Conservation (phyloP, 2,329 filamentous ascomycete genomes). For the Stylonectria norvegica region DNA sequence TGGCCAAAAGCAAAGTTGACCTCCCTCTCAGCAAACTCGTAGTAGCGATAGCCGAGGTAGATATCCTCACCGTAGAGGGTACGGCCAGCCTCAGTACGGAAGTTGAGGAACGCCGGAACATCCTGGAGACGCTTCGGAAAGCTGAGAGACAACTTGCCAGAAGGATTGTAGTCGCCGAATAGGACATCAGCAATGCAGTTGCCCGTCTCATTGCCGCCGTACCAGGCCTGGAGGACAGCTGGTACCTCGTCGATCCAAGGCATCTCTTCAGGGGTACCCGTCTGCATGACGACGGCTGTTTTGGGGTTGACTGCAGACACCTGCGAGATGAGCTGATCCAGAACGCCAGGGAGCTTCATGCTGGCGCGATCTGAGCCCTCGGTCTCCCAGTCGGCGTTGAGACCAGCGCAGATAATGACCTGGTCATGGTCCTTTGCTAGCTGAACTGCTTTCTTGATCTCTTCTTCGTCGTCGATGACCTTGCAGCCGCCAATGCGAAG, state of each 20-base stretch:
- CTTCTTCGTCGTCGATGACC: constrained; percentile 53
- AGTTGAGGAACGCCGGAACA: constrained; percentile 75
- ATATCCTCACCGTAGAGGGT: constrained; percentile 77
- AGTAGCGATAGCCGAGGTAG: constrained; percentile 78
- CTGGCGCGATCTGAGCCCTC: constrained; percentile 76
- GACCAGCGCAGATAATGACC: constrained; percentile 72
- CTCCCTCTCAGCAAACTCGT: constrained; percentile 64
- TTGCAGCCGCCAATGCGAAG: constrained; percentile 61
- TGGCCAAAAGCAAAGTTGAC: constrained; percentile 77
- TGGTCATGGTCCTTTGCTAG: constrained; percentile 69
- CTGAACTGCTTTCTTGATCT: constrained; percentile 63
- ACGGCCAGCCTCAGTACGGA: constrained; percentile 64
- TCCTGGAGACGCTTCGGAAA: constrained; percentile 68
- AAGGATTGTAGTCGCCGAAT: constrained; percentile 70
- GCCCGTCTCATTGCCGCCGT: constrained; percentile 81
- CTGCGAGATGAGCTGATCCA: constrained; percentile 65
- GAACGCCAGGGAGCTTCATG: constrained; percentile 70
- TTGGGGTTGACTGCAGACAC: constrained; percentile 65
- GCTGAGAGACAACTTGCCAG: constrained; percentile 69
- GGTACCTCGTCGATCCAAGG: constrained; percentile 58
- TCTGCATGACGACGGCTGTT: constrained; percentile 72
- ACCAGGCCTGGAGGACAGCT: constrained; percentile 74
- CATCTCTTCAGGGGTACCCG: constrained; percentile 71
- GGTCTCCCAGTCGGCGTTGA: constrained; percentile 79
- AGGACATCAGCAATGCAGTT: constrained; percentile 77